Evolutionary conservation across 495 filamentous ascomycete species (phyloP), one percentile per base, ranked within the genome.

Genomic region (Trichoderma orchidacearum): DNA sequence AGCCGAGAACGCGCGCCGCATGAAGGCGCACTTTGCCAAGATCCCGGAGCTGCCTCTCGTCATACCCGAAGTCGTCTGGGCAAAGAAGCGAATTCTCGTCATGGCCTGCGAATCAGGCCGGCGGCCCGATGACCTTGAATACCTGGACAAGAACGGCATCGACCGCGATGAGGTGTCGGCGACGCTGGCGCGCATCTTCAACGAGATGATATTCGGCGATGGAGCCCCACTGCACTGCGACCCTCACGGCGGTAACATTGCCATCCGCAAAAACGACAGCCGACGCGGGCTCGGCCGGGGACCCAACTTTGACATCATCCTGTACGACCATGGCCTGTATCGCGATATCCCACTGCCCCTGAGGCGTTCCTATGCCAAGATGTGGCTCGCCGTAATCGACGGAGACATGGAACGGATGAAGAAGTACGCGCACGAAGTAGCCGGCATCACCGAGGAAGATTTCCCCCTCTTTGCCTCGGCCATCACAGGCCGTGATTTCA

Each of bases 251-350:
- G 94, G 94, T 30, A 99, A 99, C 66, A 88, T 97, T 29, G 93
- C 94, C 28, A 90, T 99, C 59, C 82, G 93, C 28, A 80, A 82
- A 62, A 91, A 90, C 62, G 61, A 71, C 15, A 68, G 66, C 5
- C 72, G 82, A 28, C 68, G 75, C 17, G 60, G 56, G 15, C 45
- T 64, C 8, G 62, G 62, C 27, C 56, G 64, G 12, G 80, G 80
- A n/a, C 64, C 70, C 29, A 96, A 96, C 65, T 99, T 99, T 63
- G 94, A 99, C 63, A 85, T 99, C 59, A 86, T 99, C 59, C 80
- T 98, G n/a, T 96, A 95, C 67, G 94, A 99, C 63, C 94, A 99
- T 68, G 94, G 94, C 1, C 75, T 99, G 3, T 99, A 99, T 70
- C 86, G 94, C 36, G 88, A 91, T 63, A 97, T 99, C 59, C 88